Conservation (phyloP, 2,329 filamentous ascomycete species). For the Trichoderma sp. region DNA sequence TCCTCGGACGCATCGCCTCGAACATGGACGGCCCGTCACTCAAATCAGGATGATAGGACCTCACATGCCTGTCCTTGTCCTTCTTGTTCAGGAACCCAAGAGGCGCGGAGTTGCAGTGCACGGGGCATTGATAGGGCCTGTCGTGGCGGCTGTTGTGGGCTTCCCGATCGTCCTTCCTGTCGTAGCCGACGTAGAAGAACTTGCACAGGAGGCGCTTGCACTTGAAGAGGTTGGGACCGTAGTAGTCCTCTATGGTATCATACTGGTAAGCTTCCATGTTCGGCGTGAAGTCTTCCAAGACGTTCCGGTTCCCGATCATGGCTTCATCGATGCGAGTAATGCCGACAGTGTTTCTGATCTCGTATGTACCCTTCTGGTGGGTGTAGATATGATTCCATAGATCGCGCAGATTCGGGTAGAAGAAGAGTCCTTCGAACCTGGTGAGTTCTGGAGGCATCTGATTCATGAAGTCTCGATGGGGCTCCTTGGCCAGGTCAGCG, state of each 20-base stretch:
- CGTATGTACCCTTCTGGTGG: neutral
- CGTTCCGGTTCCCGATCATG: neutral
- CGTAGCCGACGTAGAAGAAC: slow-evolving; percentile 10
- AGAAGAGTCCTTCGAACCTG: neutral
- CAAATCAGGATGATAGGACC: neutral
- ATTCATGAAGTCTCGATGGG: neutral
- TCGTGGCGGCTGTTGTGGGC: slow-evolving; percentile 14
- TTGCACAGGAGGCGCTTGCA: slow-evolving; percentile 10
- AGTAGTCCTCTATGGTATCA: slow-evolving; percentile 5
- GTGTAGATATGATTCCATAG: slow-evolving; percentile 19
- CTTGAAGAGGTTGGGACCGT: slow-evolving; percentile 9
- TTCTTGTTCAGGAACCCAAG: neutral
- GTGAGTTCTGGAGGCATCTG: neutral
- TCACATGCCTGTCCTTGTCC: slow-evolving; percentile 2
- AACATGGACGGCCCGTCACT: neutral
- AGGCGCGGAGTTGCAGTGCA: neutral
- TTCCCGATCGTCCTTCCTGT: slow-evolving; percentile 1
- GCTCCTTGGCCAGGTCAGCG: neutral
- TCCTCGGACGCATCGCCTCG: neutral
- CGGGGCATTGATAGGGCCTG: slow-evolving; percentile 2
- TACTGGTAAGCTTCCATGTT: neutral
- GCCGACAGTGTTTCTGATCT: neutral
- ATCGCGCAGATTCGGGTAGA: neutral
- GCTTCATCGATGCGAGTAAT: neutral
- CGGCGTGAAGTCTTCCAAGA: neutral